Percentiles rank a stretch among this genome's conserved stretches.
phyloP scores from a whole-genome alignment of 345 rosid genomes.

The Euphorbia peplus region DNA sequence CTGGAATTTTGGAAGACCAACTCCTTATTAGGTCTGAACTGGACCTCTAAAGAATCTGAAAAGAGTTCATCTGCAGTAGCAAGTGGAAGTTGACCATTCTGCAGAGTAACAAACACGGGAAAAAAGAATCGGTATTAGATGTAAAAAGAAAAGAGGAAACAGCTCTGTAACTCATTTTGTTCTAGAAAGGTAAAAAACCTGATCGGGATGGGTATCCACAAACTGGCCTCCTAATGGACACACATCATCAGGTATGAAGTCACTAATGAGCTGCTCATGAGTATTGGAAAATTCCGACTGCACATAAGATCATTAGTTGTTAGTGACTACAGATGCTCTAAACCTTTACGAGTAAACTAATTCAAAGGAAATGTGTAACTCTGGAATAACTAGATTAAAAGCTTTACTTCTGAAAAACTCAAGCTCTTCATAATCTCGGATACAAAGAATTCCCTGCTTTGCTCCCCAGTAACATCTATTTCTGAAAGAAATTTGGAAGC shows the following conservation, averaged over 20 bases:
- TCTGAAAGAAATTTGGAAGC: constrained; percentile 59
- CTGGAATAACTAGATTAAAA: constrained; percentile 14
- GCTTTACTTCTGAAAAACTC: constrained; percentile 53
- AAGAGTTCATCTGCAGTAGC: constrained; percentile 52
- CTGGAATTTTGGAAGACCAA: constrained; percentile 32
- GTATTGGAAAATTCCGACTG: constrained; percentile 58
- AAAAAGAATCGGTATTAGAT: constrained; percentile 14
- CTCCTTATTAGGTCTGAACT: constrained; percentile 33
- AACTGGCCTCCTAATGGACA: constrained; percentile 69
- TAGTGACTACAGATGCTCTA: not conserved
- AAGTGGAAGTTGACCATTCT: constrained; percentile 37
- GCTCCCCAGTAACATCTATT: constrained; percentile 49
- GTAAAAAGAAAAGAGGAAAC: constrained; percentile 7
- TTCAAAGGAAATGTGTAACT: constrained; percentile 1
- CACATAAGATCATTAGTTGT: constrained; percentile 20
- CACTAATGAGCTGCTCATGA: constrained; percentile 55
- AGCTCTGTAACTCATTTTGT: constrained; percentile 39
- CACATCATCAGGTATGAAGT: constrained; percentile 82
- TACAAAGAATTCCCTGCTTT: constrained; percentile 55
- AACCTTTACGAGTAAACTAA: not conserved
- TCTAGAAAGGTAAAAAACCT: constrained; percentile 25
- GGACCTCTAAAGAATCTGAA: constrained; percentile 43
- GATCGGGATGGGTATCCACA: constrained; percentile 42
- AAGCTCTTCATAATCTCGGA: constrained; percentile 71
- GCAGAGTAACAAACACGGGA: constrained; percentile 23